Evolutionary conservation across 345 rosid genomes (phyloP).

Genomic region (Citrus unshiu): DNA sequence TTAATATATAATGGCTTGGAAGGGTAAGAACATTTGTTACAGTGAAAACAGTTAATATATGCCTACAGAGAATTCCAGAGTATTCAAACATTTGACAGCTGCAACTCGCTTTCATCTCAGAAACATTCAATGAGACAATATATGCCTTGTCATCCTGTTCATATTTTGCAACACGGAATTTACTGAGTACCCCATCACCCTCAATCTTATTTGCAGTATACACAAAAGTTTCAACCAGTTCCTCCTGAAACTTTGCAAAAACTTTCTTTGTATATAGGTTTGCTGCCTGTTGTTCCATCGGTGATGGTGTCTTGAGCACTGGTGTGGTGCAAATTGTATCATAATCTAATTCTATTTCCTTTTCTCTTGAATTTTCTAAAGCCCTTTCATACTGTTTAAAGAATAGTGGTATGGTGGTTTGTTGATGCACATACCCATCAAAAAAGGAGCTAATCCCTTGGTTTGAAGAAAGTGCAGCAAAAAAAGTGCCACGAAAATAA

Average conservation of each 20-base stretch:
- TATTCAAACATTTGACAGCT: slow-evolving; percentile 76
- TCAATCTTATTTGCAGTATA: slow-evolving; percentile 62
- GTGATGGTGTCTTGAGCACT: slow-evolving; percentile 58
- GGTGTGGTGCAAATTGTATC: slow-evolving; percentile 52
- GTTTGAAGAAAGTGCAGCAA: slow-evolving; percentile 57
- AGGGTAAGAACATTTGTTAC: slow-evolving; percentile 64
- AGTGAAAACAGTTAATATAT: slow-evolving; percentile 61
- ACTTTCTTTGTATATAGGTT: slow-evolving; percentile 54
- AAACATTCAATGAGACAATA: slow-evolving; percentile 35
- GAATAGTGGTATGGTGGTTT: slow-evolving; percentile 52
- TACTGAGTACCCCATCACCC: slow-evolving; percentile 41
- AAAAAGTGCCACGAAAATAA: slow-evolving; percentile 59
- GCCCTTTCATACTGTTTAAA: slow-evolving; percentile 65
- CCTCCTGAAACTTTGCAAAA: slow-evolving; percentile 67
- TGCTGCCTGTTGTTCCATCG: slow-evolving; percentile 74
- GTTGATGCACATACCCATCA: slow-evolving; percentile 62
- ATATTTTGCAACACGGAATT: slow-evolving; percentile 56
- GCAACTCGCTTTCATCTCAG: slow-evolving; percentile 53
- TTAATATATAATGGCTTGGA: slow-evolving; percentile 53
- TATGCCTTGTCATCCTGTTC: slow-evolving; percentile 59
- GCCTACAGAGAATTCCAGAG: slow-evolving; percentile 58
- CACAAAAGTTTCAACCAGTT: slow-evolving; percentile 65
- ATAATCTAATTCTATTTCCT: slow-evolving; percentile 65
- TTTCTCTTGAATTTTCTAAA: slow-evolving; percentile 49
- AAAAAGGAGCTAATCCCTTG: slow-evolving; percentile 54